phyloP scores from a whole-genome alignment of 805 yeast genomes.

The Candida easanensis region DNA sequence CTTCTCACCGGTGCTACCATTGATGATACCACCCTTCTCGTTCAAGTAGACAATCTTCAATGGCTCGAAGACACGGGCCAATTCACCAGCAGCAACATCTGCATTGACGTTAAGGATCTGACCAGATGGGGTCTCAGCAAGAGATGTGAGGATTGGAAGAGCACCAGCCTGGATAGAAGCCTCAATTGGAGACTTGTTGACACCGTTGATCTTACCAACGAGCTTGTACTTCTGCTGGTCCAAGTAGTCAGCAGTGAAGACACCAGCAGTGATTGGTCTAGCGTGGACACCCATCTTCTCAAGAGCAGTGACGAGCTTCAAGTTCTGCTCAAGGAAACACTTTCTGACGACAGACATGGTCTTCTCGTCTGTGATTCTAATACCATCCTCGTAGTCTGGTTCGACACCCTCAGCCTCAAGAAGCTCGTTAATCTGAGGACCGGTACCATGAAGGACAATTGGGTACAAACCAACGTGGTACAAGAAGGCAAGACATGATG shows the following conservation, averaged over 20 bases:
- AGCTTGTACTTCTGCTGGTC: constrained; percentile 88
- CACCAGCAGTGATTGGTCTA: constrained; percentile 97
- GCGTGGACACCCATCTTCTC: constrained; percentile 98
- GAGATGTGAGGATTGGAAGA: constrained; percentile 90
- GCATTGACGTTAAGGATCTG: constrained; percentile 97
- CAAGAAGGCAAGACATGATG: constrained; percentile 91
- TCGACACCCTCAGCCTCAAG: constrained; percentile 92
- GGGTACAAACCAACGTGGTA: constrained; percentile 98
- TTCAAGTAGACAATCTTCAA: constrained; percentile 92
- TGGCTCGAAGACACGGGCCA: constrained; percentile 96
- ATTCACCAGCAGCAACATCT: constrained; percentile 98
- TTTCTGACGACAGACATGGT: constrained; percentile 96
- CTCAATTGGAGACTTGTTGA: constrained; percentile 86
- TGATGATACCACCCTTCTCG: constrained; percentile 96
- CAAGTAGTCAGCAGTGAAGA: constrained; percentile 87
- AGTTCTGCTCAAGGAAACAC: constrained; percentile 93
- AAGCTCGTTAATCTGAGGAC: constrained; percentile 96
- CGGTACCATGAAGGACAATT: constrained; percentile 96
- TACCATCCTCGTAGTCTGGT: constrained; percentile 95
- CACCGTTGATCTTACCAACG: constrained; percentile 86
- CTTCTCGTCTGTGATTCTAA: constrained; percentile 88
- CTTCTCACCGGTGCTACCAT: constrained; percentile 89
- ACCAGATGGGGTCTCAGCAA: constrained; percentile 96
- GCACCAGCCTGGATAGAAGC: constrained; percentile 96
- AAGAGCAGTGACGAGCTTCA: constrained; percentile 90